Percentiles rank a stretch among this genome's conserved stretches.
Conservation (phyloP, 2,329 filamentous ascomycete species). For the Aspergillus pseudoterreus region DNA sequence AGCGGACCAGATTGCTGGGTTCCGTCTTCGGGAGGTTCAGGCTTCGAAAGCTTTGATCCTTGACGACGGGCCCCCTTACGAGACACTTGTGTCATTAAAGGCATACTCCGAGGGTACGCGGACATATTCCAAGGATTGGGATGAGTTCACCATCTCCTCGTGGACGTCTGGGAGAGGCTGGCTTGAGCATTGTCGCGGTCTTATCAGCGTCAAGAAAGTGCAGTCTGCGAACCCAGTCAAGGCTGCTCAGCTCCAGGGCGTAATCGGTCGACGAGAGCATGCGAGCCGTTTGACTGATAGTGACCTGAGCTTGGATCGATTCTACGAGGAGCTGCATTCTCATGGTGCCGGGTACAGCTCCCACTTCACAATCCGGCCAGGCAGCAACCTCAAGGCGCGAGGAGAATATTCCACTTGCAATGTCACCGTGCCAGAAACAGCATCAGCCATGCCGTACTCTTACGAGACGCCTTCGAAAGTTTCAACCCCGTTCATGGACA, state of each 20-base stretch:
- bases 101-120: neutral
- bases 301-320: neutral
- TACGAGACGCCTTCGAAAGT: neutral
- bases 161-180: neutral
- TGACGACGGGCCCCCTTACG: neutral
- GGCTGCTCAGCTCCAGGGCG: neutral
- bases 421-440: neutral
- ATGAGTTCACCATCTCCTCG: neutral
- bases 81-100: neutral
- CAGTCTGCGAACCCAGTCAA: neutral
- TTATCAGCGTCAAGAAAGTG: neutral
- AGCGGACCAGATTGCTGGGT: neutral
- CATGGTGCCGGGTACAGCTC: neutral
- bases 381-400: neutral
- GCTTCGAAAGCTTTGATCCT: neutral
- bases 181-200: conserved; percentile 1
- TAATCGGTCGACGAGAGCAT: neutral
- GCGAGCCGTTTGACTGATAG: neutral
- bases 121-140: neutral
- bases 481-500: neutral
- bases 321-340: neutral
- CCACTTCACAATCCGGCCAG: neutral
- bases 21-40: neutral
- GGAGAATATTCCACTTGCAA: too few relatives aligned
- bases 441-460: neutral